Evolutionary conservation across 495 filamentous ascomycete genomes (phyloP).

Genomic region (Aspergillus homomorphus): DNA sequence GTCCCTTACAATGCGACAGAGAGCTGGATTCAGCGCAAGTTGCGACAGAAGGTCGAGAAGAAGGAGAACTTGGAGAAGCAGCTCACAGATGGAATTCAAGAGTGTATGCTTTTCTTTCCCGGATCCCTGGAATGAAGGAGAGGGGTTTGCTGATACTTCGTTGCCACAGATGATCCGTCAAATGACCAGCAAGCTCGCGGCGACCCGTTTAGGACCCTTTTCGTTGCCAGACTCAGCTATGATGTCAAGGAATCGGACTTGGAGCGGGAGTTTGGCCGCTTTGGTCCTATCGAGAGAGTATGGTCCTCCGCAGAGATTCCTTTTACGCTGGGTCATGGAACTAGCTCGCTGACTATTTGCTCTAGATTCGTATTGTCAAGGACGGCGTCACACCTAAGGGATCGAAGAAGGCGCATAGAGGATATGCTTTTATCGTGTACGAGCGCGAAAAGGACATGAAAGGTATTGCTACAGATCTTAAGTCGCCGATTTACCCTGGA

Average conservation of each 20-base stretch:
- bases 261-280: conserved; percentile 91
- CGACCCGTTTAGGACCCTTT: conserved; percentile 92
- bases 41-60: conserved; percentile 76
- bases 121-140: conserved; percentile 10
- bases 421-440: conserved; percentile 96
- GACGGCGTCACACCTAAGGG: conserved; percentile 66
- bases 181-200: conserved; percentile 79
- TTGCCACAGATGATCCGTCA: conserved; percentile 58
- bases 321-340: not conserved
- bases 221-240: conserved; percentile 86
- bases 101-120: conserved; percentile 55
- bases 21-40: conserved; percentile 84
- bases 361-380: conserved; percentile 81
- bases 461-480: conserved; percentile 62
- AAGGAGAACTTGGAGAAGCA: conserved; percentile 60
- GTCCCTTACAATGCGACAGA: conserved; percentile 81
- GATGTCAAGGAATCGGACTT: conserved; percentile 85
- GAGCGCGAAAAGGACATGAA: conserved; percentile 99
- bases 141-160: conserved; percentile 7
- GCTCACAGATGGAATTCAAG: conserved; percentile 60
- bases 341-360: conserved; percentile 11
- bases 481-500: conserved; percentile 8
- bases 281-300: conserved; percentile 91
- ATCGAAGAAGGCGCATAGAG: conserved; percentile 78
- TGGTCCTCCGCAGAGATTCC: not conserved